Evolutionary conservation across 139 green algal genomes (phyloP).

Genomic region (Raphidocelis subcapitata): DNA sequence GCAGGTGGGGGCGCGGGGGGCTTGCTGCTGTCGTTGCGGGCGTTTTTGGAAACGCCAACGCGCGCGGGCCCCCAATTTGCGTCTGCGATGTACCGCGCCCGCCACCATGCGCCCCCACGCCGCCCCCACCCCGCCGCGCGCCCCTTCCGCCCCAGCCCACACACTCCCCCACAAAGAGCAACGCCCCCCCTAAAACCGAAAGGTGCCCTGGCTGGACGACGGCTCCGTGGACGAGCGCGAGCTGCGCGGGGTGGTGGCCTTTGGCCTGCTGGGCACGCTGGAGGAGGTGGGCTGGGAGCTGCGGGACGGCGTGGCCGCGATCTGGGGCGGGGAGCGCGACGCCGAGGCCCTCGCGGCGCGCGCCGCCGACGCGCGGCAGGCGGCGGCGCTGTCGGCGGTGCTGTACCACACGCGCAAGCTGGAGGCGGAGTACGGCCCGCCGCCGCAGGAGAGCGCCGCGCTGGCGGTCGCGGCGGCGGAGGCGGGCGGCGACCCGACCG

Average conservation of each 20-base stretch:
- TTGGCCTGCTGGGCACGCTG: constrained; percentile 27
- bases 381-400: constrained; percentile 7
- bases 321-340: constrained; percentile 29
- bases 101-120: too few species aligned
- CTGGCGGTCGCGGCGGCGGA: constrained; percentile 17
- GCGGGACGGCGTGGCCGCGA: not conserved
- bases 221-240: constrained; percentile 26
- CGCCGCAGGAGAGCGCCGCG: not conserved
- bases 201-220: constrained; percentile 32
- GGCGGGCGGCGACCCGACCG: too few species aligned
- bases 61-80: too few species aligned
- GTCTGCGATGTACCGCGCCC: too few species aligned
- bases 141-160: not conserved
- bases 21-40: not conserved
- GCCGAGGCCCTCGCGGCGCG: not conserved
- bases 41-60: not conserved
- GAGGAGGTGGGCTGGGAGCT: constrained; percentile 30
- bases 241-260: constrained; percentile 20
- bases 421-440: constrained; percentile 15
- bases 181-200: not conserved
- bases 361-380: not conserved
- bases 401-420: constrained; percentile 28
- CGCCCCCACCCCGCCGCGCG: not conserved
- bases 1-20: constrained; percentile 9
- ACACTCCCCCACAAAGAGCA: not conserved